phyloP scores from a whole-genome alignment of 805 yeast genomes.

The Wickerhamomyces alni region DNA sequence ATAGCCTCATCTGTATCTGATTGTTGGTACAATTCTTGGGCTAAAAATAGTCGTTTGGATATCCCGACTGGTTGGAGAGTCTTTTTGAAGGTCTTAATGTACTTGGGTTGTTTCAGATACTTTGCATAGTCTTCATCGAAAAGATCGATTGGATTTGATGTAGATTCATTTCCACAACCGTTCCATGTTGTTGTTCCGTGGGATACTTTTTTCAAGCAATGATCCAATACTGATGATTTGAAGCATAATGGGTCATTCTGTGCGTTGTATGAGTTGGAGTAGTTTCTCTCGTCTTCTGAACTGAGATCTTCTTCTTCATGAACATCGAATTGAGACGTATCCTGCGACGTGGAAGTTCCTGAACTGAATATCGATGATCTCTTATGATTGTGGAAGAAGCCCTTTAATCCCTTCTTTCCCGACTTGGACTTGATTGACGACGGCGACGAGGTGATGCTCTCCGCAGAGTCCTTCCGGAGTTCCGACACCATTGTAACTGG shows the following conservation, averaged over 20 bases:
- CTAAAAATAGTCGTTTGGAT: constrained; percentile 50
- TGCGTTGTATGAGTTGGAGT: constrained; percentile 10
- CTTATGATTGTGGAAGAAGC: background rate
- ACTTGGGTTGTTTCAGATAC: constrained; percentile 46
- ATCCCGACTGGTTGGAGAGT: constrained; percentile 40
- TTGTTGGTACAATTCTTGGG: constrained; percentile 49
- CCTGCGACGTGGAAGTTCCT: background rate
- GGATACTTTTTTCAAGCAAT: background rate
- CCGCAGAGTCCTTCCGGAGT: background rate
- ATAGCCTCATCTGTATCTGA: background rate
- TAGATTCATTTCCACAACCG: background rate
- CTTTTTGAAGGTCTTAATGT: constrained; percentile 43
- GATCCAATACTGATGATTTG: background rate
- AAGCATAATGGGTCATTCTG: constrained; percentile 14
- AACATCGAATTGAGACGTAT: background rate
- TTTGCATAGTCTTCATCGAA: constrained; percentile 32
- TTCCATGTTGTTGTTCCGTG: background rate
- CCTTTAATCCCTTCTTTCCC: background rate
- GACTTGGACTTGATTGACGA: background rate
- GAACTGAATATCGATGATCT: background rate
- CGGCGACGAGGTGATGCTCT: background rate
- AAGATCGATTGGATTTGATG: constrained; percentile 11
- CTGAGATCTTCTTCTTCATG: constrained; percentile 6
- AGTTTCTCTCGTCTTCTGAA: constrained; percentile 15
- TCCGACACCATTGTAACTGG: no score